Evolutionary conservation across 805 yeast genomes (phyloP).

Genomic region (Nakazawaea populi): DNA sequence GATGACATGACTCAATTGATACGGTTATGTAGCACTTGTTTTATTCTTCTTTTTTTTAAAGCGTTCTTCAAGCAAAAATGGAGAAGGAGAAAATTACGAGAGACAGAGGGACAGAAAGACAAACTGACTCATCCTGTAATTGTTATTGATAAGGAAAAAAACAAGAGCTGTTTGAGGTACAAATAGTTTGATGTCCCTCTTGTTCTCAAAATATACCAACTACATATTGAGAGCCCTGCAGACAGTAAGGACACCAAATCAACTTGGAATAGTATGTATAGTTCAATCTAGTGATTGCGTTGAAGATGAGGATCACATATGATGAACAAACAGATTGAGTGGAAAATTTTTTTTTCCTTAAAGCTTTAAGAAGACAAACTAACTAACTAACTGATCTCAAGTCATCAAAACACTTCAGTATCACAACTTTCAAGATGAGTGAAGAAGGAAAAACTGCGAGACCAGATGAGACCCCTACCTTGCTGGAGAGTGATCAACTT

Average conservation of each 20-base stretch:
- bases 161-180: not conserved
- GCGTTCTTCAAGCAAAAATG: too few relatives aligned
- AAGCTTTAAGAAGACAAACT: not conserved
- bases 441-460: not conserved
- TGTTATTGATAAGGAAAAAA: not conserved
- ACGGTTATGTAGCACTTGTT: not conserved
- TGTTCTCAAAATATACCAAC: not conserved
- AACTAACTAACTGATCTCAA: not conserved
- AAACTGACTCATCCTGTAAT: not conserved
- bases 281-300: too few relatives aligned
- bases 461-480: too few relatives aligned
- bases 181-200: slow-evolving; percentile 1
- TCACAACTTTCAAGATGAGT: slow-evolving; percentile 4
- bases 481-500: slow-evolving; percentile 6
- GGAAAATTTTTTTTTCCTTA: not conserved
- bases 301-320: too few relatives aligned
- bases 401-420: not conserved
- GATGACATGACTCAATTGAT: not conserved
- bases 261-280: not conserved
- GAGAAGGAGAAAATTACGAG: too few relatives aligned
- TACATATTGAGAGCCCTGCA: not conserved
- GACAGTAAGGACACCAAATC: not conserved
- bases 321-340: not conserved
- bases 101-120: too few relatives aligned
- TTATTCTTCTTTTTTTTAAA: too few relatives aligned